Conservation (phyloP, 2,329 filamentous ascomycete species). For the Leptographium procerum region DNA sequence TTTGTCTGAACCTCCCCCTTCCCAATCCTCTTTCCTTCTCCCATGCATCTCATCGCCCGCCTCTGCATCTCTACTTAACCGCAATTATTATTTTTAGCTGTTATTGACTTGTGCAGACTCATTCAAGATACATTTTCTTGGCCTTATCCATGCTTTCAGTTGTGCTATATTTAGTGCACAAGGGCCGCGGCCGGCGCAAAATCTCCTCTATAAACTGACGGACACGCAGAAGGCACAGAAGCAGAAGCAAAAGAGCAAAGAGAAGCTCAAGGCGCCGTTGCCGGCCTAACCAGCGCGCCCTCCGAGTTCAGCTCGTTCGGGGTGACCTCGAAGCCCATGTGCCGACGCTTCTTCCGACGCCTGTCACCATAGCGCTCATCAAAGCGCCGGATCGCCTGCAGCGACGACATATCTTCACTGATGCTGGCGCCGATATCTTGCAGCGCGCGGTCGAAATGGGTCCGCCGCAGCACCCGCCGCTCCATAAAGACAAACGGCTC, state of each 20-base stretch:
- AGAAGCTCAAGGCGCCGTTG: background rate
- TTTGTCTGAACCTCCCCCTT: too few relatives aligned
- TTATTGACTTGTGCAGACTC: too few relatives aligned
- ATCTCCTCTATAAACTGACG: background rate
- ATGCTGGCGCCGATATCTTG: slow-evolving; percentile 86
- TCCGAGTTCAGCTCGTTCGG: slow-evolving; percentile 27
- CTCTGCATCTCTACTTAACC: too few relatives aligned
- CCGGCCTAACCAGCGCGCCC: slow-evolving; percentile 31
- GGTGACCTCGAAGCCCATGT: slow-evolving; percentile 48
- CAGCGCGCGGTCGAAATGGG: slow-evolving; percentile 78
- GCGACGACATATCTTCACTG: slow-evolving; percentile 80
- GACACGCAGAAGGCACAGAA: too few relatives aligned
- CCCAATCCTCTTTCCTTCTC: too few relatives aligned
- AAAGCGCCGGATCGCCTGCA: slow-evolving; percentile 84
- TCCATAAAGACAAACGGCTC: slow-evolving; percentile 45
- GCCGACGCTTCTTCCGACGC: slow-evolving; percentile 44
- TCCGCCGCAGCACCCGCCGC: slow-evolving; percentile 49
- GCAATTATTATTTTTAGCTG: too few relatives aligned
- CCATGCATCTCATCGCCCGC: too few relatives aligned
- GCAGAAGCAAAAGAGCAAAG: too few relatives aligned
- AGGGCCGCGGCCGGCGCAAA: too few relatives aligned
- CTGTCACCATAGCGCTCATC: slow-evolving; percentile 90
- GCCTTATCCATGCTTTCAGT: too few relatives aligned
- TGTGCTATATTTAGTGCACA: too few relatives aligned
- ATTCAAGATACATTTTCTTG: too few relatives aligned